A percentile compares a stretch with the other conserved stretches of the same genome.
Evolutionary conservation across 495 filamentous ascomycete species (phyloP).

Genomic region (Daldinia concentrica): DNA sequence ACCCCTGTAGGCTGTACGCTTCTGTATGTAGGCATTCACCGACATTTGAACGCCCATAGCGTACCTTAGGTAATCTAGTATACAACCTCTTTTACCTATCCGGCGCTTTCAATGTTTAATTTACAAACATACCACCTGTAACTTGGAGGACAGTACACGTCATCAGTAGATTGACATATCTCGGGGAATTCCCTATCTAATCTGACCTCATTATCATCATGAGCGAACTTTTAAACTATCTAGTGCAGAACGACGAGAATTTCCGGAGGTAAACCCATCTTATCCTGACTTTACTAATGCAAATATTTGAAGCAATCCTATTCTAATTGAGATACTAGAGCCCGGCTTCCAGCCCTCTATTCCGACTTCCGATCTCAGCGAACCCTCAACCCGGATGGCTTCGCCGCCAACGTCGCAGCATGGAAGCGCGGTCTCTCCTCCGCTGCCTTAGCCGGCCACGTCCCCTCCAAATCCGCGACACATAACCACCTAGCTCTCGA

Average conservation of each 20-base stretch:
- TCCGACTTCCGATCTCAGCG: conserved; percentile 86
- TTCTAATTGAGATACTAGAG: conserved; percentile 55
- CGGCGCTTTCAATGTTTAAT: not conserved
- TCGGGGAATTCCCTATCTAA: not conserved
- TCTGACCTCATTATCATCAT: conserved; percentile 32
- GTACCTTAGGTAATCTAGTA: not conserved
- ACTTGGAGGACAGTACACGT: not conserved
- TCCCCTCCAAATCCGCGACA: conserved; percentile 49
- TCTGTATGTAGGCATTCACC: conserved; percentile 6
- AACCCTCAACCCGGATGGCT: conserved; percentile 89
- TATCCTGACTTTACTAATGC: not conserved
- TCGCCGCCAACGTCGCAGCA: conserved; percentile 81
- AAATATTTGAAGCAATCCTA: not conserved
- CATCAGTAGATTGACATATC: not conserved
- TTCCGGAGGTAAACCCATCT: conserved; percentile 52
- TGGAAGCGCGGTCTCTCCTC: conserved; percentile 80
- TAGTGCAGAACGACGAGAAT: conserved; percentile 55
- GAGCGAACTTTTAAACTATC: conserved; percentile 56
- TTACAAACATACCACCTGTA: not conserved
- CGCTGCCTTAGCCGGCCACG: conserved; percentile 70
- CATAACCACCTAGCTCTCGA: conserved; percentile 68
- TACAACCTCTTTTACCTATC: conserved; percentile 9
- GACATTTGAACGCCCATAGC: conserved; percentile 5
- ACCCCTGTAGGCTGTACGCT: not conserved
- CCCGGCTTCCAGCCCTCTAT: conserved; percentile 89